These are phyloP conservation scores for Ascochyta rabiei DNA, from an alignment of 2,329 filamentous ascomycete genomes.

Conservation along the genomic window DNA sequence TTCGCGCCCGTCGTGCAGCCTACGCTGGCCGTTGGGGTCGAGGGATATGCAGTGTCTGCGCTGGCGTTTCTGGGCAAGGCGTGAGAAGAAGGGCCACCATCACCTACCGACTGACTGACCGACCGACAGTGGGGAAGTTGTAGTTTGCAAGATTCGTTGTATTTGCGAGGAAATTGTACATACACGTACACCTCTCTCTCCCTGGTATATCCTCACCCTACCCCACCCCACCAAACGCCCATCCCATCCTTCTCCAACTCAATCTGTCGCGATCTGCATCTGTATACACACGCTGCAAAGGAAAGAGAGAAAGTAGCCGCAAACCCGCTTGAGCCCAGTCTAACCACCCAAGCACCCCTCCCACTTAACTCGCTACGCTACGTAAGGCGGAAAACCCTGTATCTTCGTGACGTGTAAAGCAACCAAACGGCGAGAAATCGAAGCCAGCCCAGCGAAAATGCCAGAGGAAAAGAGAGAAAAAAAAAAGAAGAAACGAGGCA, in stretches of 20 bases:
- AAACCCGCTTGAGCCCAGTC: not conserved
- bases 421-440: not conserved
- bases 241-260: not conserved
- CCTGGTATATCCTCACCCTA: not conserved
- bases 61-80: slow-evolving; percentile 53
- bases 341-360: not conserved
- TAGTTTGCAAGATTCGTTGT: not conserved
- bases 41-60: slow-evolving; percentile 59
- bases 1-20: slow-evolving; percentile 66
- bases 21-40: slow-evolving; percentile 59
- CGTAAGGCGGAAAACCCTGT: slow-evolving; percentile 3
- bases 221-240: no score
- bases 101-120: no score
- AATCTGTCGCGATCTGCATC: no score
- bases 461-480: no score
- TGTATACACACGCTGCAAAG: no score
- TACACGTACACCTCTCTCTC: not conserved
- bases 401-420: slow-evolving; percentile 1
- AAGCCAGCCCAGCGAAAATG: not conserved
- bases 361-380: not conserved
- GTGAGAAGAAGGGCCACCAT: not conserved
- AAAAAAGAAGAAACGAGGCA: no score
- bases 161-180: not conserved
- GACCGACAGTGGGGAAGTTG: no score
- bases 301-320: not conserved